A percentile compares a stretch with the other conserved stretches of the same genome.
Evolutionary conservation across 768 basidiomycete genomes (phyloP).

Genomic region (Fomitopsis serialis): DNA sequence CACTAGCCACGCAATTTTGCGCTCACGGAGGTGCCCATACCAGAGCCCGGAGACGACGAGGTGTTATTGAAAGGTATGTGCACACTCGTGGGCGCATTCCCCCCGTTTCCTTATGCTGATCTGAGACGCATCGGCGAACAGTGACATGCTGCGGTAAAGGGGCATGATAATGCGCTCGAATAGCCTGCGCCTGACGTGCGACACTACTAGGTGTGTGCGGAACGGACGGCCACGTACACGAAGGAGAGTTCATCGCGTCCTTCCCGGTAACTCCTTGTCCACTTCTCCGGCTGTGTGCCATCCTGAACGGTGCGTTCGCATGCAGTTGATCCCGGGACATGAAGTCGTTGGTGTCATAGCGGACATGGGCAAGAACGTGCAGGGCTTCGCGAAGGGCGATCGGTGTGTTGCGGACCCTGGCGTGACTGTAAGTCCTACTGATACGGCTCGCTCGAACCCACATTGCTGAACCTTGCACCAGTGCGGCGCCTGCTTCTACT

Average conservation of each 20-base stretch:
- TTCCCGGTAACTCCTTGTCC: slow-evolving; percentile 59
- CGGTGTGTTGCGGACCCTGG: slow-evolving; percentile 82
- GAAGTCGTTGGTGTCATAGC: slow-evolving; percentile 71
- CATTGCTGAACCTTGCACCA: slow-evolving; percentile 20
- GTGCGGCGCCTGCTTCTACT: slow-evolving; percentile 87
- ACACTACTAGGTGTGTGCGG: slow-evolving; percentile 57
- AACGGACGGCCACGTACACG: slow-evolving; percentile 59
- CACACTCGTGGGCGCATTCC: not conserved
- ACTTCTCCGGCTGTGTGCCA: not conserved
- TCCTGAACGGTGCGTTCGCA: not conserved
- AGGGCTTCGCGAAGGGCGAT: slow-evolving; percentile 71
- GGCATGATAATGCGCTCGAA: too few species aligned
- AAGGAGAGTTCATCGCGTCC: slow-evolving; percentile 65
- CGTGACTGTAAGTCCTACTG: slow-evolving; percentile 45
- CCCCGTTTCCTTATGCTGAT: not conserved
- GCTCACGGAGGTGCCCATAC: slow-evolving; percentile 63
- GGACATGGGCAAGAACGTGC: slow-evolving; percentile 75
- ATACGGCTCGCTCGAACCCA: not conserved
- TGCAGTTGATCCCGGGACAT: slow-evolving; percentile 68
- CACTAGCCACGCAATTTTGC: slow-evolving; percentile 60
- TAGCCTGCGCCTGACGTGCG: not conserved
- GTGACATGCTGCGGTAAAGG: slow-evolving; percentile 9
- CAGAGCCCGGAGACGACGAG: slow-evolving; percentile 59
- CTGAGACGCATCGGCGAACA: not conserved
- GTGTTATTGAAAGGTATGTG: slow-evolving; percentile 64